Evolutionary conservation across 768 basidiomycete genomes (phyloP).

Genomic region (Butyriboletus loyo): DNA sequence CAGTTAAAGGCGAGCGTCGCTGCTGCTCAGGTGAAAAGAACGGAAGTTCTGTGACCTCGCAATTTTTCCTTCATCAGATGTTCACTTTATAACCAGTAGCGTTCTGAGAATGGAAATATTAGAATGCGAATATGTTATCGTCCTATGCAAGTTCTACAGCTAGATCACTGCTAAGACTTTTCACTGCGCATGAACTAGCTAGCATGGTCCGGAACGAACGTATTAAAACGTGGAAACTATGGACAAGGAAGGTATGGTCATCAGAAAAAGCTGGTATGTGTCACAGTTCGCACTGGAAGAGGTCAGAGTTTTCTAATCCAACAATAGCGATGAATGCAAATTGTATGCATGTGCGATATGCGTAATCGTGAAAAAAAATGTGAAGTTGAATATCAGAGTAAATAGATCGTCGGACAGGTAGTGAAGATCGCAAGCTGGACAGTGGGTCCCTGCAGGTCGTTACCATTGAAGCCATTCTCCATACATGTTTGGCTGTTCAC

Average conservation of each 20-base stretch:
- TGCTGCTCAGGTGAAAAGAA: slow-evolving; percentile 54
- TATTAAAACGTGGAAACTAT: slow-evolving; percentile 20
- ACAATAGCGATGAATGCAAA: slow-evolving; percentile 26
- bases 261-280: slow-evolving; percentile 31
- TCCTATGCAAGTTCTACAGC: slow-evolving; percentile 18
- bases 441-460: slow-evolving; percentile 10
- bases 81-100: not conserved
- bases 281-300: slow-evolving; percentile 25
- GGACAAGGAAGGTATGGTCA: slow-evolving; percentile 24
- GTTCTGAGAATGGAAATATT: slow-evolving; percentile 15
- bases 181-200: slow-evolving; percentile 13
- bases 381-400: slow-evolving; percentile 24
- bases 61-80: not conserved
- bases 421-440: slow-evolving; percentile 7
- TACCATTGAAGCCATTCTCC: slow-evolving; percentile 73
- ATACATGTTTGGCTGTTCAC: slow-evolving; percentile 93
- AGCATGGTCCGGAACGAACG: slow-evolving; percentile 16
- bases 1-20: slow-evolving; percentile 68
- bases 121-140: slow-evolving; percentile 26
- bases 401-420: slow-evolving; percentile 27
- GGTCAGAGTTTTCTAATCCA: slow-evolving; percentile 30
- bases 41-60: slow-evolving; percentile 10
- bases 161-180: slow-evolving; percentile 8
- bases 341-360: slow-evolving; percentile 28
- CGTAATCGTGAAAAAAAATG: slow-evolving; percentile 27